A percentile compares a stretch with the other conserved stretches of the same genome.
Evolutionary conservation across 352 stramenopile species (phyloP).

Genomic region (Pythium biforme): DNA sequence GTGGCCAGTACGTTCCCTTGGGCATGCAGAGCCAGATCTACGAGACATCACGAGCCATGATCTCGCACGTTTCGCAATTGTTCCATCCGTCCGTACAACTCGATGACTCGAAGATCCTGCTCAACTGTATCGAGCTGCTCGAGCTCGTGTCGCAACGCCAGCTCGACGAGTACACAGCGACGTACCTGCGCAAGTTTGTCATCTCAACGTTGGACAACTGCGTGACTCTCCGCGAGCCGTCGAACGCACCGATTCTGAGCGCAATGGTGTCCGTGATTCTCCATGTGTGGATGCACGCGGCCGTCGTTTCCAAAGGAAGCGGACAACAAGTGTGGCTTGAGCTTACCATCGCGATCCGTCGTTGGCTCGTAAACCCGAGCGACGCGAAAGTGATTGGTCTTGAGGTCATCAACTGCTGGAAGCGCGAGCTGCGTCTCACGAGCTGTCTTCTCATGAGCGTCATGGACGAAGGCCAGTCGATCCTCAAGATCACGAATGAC

Average conservation of each 20-base stretch:
- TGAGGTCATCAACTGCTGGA: constrained; percentile 84
- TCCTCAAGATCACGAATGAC: constrained; percentile 63
- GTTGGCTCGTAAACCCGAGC: constrained; percentile 68
- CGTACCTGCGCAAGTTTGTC: constrained; percentile 86
- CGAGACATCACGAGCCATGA: constrained; percentile 80
- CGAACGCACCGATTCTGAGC: constrained; percentile 55
- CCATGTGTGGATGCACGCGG: constrained; percentile 86
- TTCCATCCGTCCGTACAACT: constrained; percentile 85
- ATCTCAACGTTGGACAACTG: constrained; percentile 85
- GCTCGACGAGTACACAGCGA: constrained; percentile 83
- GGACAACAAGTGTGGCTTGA: constrained; percentile 79
- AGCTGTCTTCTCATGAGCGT: constrained; percentile 82
- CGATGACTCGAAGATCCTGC: constrained; percentile 78
- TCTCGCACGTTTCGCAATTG: constrained; percentile 84
- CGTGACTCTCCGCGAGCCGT: constrained; percentile 61
- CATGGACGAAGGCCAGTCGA: constrained; percentile 72
- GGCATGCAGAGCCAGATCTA: constrained; percentile 84
- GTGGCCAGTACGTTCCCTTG: constrained; percentile 65
- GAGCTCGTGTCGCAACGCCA: constrained; percentile 80
- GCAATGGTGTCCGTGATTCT: constrained; percentile 82
- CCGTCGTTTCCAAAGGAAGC: constrained; percentile 50
- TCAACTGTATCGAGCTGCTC: constrained; percentile 85
- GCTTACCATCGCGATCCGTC: constrained; percentile 71
- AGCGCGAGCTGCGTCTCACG: constrained; percentile 75
- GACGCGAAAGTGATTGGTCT: constrained; percentile 56